These are phyloP conservation scores for Dothiorella sarmentorum DNA, from an alignment of 2,329 filamentous ascomycete species.

Conservation along the genomic window DNA sequence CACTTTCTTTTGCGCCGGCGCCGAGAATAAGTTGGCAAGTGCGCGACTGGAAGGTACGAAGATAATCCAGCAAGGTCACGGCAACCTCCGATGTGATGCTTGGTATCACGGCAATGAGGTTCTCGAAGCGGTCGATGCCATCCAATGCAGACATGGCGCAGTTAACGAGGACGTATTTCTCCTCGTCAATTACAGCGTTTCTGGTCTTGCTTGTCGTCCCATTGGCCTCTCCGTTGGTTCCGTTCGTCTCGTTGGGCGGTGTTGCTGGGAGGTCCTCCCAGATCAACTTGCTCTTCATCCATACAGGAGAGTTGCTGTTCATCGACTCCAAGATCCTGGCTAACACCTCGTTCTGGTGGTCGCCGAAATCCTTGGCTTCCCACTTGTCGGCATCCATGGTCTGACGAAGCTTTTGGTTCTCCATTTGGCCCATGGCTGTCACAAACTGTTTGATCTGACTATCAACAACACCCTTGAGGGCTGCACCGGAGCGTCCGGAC, in stretches of 20 bases:
- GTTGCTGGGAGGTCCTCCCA: conserved; percentile 23
- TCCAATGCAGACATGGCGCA: conserved; percentile 78
- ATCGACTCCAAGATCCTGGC: conserved; percentile 65
- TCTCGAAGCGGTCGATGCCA: conserved; percentile 78
- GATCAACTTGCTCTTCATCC: conserved; percentile 56
- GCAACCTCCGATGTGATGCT: conserved; percentile 85
- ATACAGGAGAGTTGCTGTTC: conserved; percentile 64
- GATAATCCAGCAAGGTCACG: conserved; percentile 73
- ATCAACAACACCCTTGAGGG: conserved; percentile 76
- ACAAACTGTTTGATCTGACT: conserved; percentile 79
- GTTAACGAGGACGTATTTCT: conserved; percentile 79
- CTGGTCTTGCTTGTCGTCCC: conserved; percentile 41
- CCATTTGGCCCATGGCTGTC: conserved; percentile 64
- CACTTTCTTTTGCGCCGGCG: conserved; percentile 82
- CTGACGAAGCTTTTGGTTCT: conserved; percentile 71
- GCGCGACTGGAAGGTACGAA: conserved; percentile 92
- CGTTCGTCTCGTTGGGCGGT: conserved; percentile 27
- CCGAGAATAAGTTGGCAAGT: conserved; percentile 96
- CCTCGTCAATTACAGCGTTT: conserved; percentile 74
- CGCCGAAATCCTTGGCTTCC: conserved; percentile 72
- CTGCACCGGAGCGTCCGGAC: conserved; percentile 71
- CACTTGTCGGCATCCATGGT: conserved; percentile 79
- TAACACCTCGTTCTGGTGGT: conserved; percentile 59
- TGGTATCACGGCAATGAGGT: conserved; percentile 78
- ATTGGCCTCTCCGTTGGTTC: conserved; percentile 31